Conservation (phyloP, 2,329 filamentous ascomycete species). For the Albifimbria verrucaria region DNA sequence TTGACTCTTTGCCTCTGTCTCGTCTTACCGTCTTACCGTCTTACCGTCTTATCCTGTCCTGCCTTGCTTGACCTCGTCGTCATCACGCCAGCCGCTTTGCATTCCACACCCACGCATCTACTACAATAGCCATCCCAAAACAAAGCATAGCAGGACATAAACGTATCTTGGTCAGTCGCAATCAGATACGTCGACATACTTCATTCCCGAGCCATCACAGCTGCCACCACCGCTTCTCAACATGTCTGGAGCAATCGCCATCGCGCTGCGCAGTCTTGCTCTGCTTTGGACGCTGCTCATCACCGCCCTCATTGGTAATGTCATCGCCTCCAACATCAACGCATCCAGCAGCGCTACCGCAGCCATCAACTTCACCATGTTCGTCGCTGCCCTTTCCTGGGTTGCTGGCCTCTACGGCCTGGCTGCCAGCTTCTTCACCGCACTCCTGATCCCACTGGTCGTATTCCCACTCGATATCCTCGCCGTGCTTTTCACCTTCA, state of each 20-base stretch:
- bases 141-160: too few relatives aligned
- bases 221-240: too few relatives aligned
- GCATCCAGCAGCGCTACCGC: constrained; percentile 38
- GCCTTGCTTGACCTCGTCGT: background rate
- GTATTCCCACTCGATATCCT: constrained; percentile 55
- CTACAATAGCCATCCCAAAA: too few relatives aligned
- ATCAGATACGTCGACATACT: too few relatives aligned
- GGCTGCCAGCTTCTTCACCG: constrained; percentile 50
- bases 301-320: constrained; percentile 56
- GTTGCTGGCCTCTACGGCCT: constrained; percentile 62
- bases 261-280: constrained; percentile 45
- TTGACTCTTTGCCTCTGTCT: too few relatives aligned
- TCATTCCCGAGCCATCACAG: too few relatives aligned
- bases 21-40: too few relatives aligned
- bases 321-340: constrained; percentile 48
- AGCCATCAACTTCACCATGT: constrained; percentile 66
- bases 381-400: constrained; percentile 65
- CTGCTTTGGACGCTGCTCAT: constrained; percentile 50
- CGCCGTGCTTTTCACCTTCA: constrained; percentile 66
- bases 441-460: constrained; percentile 48
- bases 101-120: too few relatives aligned
- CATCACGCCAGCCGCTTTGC: too few relatives aligned
- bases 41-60: background rate
- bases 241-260: constrained; percentile 37
- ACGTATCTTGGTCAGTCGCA: too few relatives aligned